Evolutionary conservation across 2,329 filamentous ascomycete genomes (phyloP).

Genomic region (Talaromyces funiculosus): DNA sequence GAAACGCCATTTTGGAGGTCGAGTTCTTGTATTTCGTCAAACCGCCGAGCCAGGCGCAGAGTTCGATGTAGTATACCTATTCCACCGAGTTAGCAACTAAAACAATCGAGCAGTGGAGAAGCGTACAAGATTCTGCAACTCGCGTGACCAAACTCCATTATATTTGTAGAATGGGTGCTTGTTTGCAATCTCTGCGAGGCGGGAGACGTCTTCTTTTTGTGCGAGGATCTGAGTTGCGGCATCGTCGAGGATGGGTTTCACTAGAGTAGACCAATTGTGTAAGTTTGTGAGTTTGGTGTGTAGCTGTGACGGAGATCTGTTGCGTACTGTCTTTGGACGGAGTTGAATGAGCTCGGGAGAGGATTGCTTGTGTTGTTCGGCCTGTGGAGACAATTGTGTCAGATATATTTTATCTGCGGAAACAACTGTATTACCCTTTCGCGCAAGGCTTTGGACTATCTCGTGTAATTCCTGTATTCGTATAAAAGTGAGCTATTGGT

Average conservation of each 20-base stretch:
- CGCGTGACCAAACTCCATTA: constrained; percentile 78
- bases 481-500: constrained; percentile 1
- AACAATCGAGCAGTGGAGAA: background rate
- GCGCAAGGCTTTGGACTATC: constrained; percentile 75
- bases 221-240: constrained; percentile 65
- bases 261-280: constrained; percentile 38
- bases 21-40: constrained; percentile 50
- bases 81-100: background rate
- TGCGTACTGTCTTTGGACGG: constrained; percentile 57
- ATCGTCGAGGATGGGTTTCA: constrained; percentile 62
- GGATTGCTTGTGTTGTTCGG: constrained; percentile 70
- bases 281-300: background rate
- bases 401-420: background rate
- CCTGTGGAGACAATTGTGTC: constrained; percentile 41
- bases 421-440: constrained; percentile 50
- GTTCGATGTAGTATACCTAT: constrained; percentile 54
- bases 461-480: constrained; percentile 61
- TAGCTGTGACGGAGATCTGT: background rate
- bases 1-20: constrained; percentile 55
- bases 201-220: constrained; percentile 64
- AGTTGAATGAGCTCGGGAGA: constrained; percentile 87
- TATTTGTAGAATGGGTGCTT: constrained; percentile 98
- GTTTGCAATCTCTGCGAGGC: constrained; percentile 68
- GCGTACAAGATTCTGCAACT: constrained; percentile 70
- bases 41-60: constrained; percentile 75